Base-by-base conservation (phyloP, 1,284 basidiomycete species). In the Rhodotorula mucilaginosa region DNA sequence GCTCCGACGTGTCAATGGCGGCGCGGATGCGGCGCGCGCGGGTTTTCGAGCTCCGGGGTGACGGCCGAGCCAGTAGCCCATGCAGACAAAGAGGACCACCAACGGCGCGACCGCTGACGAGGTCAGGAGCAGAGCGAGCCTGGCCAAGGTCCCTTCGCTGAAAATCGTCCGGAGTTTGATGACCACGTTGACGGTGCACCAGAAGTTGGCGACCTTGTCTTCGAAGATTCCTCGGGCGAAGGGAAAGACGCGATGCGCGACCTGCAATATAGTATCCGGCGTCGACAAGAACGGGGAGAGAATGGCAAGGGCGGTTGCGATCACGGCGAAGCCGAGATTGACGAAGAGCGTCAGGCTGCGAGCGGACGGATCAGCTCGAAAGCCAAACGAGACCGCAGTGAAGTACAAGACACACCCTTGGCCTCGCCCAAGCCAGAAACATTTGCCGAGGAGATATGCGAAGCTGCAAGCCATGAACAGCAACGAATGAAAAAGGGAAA, bases 201-300 rank as follows among this genome's bases (percentile, higher is more conserved):
- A 97, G 78, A 96, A 91, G 80, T 97, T 97, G 59, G 93, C 91
- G 31, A 97, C 94, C 80, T 97, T 97, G 83, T 97, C 94, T 80
- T 97, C 94, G 78, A 97, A 97, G 8, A 97, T 84, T 13, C 94
- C 93, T 57, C 92, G 88, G 7, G 87, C 85, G 79, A 97, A 91
- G 0, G 94, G 94, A 80, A 97, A 97, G 75, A 97, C 92, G 21
- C 94, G 88, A 34, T 84, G 84, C 59, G 94, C 83, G 5, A 91
- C 87, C 73, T 89, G 87, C n/a, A 84, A 72, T 44, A 44, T 21
- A n/a, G 44, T 19, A 13, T 21, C 5, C 67, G 90, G 23, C 49
- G 83, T 48, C n/a, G 86, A 85, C 19, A 92, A 83, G 83, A 90
- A 92, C 0, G 91, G 91, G 0, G 87, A 78, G 79, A 94, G 93